phyloP scores from a whole-genome alignment of 768 basidiomycete genomes.

The Pisolithus albus region DNA sequence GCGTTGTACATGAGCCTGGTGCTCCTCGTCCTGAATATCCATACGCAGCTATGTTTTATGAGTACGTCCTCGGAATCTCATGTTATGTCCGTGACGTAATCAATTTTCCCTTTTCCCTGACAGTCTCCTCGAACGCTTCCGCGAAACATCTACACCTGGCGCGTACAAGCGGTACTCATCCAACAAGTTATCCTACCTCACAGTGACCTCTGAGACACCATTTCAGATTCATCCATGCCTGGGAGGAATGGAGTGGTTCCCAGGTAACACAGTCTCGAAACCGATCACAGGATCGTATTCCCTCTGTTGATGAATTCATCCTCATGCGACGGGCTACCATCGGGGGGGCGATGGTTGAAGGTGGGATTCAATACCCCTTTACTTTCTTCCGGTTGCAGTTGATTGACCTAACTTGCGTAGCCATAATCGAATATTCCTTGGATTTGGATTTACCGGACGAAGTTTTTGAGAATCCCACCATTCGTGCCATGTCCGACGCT shows the following conservation, averaged over 20 bases:
- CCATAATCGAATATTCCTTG: slow-evolving; percentile 32
- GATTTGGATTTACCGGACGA: slow-evolving; percentile 32
- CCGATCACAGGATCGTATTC: slow-evolving; percentile 30
- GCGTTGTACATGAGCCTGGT: slow-evolving; percentile 22
- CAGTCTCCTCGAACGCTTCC: slow-evolving; percentile 29
- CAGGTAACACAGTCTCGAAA: slow-evolving; percentile 31
- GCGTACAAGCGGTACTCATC: slow-evolving; percentile 27
- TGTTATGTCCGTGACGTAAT: slow-evolving; percentile 6
- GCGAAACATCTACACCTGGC: slow-evolving; percentile 31
- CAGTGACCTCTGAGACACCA: neutral
- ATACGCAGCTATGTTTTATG: slow-evolving; percentile 35
- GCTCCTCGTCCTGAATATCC: slow-evolving; percentile 26
- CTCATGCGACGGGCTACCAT: slow-evolving; percentile 32
- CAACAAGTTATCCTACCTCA: neutral
- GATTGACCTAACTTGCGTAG: slow-evolving; percentile 10
- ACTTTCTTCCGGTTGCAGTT: neutral
- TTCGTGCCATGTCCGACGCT: slow-evolving; percentile 34
- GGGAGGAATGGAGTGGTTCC: slow-evolving; percentile 29
- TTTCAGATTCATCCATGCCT: slow-evolving; percentile 29
- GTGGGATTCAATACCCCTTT: slow-evolving; percentile 11
- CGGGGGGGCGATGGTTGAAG: slow-evolving; percentile 34
- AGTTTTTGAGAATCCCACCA: slow-evolving; percentile 29
- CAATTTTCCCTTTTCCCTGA: neutral
- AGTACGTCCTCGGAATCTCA: slow-evolving; percentile 19
- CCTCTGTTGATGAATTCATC: slow-evolving; percentile 34